These are phyloP conservation scores for Komagataea norvegica DNA, from an alignment of 1,139 yeast species.

Conservation along the genomic window DNA sequence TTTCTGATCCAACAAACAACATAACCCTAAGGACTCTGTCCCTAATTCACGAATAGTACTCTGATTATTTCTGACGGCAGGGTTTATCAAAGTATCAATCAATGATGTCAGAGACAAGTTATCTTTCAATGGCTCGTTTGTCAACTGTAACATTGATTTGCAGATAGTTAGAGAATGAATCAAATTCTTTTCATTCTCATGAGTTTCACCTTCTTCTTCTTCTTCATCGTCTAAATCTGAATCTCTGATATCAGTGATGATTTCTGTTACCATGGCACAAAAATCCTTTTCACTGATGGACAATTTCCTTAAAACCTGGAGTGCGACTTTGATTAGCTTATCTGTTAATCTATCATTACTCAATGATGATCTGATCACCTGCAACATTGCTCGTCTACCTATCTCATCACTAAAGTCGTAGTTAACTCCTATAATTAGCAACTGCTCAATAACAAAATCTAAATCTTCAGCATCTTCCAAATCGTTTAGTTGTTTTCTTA, in stretches of 20 bases:
- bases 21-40: conserved; percentile 70
- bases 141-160: conserved; percentile 64
- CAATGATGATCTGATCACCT: conserved; percentile 59
- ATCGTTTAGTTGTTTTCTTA: conserved; percentile 37
- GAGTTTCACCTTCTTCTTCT: conserved; percentile 33
- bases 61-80: conserved; percentile 65
- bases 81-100: conserved; percentile 73
- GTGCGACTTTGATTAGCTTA: conserved; percentile 49
- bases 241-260: conserved; percentile 80
- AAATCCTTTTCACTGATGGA: conserved; percentile 83
- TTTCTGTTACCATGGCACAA: conserved; percentile 78
- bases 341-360: conserved; percentile 53
- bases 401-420: conserved; percentile 90
- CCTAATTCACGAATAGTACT: conserved; percentile 64
- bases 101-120: conserved; percentile 70
- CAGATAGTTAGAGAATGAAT: conserved; percentile 67
- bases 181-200: conserved; percentile 38
- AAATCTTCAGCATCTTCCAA: conserved; percentile 49
- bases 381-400: conserved; percentile 80
- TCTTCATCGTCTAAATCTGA: conserved; percentile 43
- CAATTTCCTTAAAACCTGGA: conserved; percentile 62
- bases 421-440: conserved; percentile 60
- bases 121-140: conserved; percentile 59
- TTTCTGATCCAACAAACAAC: conserved; percentile 64
- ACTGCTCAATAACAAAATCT: conserved; percentile 73